Evolutionary conservation across 257 asterid genomes (phyloP).

Genomic region (Fraxinus anomala): DNA sequence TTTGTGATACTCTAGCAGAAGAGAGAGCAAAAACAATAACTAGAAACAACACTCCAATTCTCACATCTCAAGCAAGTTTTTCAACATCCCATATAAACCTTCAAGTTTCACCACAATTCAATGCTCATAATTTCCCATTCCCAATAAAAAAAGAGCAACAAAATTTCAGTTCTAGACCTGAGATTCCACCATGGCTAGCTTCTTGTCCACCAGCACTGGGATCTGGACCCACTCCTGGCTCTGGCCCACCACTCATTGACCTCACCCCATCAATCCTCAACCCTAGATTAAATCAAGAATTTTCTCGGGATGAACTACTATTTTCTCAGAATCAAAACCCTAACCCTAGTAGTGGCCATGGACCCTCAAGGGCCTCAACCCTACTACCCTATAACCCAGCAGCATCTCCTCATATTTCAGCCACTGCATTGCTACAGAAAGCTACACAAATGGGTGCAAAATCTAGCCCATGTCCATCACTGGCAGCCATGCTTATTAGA

Average conservation of each 20-base stretch:
- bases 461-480: conserved; percentile 31
- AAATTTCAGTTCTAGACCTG: conserved; percentile 47
- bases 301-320: conserved; percentile 32
- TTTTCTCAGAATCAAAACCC: conserved; percentile 50
- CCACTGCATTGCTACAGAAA: conserved; percentile 90
- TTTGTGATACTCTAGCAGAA: conserved; percentile 90
- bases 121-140: conserved; percentile 35
- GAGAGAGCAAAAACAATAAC: conserved; percentile 59
- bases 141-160: conserved; percentile 76
- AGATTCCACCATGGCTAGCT: conserved; percentile 69
- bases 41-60: conserved; percentile 24
- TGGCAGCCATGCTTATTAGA: conserved; percentile 11
- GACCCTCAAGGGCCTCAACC: conserved; percentile 32
- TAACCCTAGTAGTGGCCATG: conserved; percentile 48
- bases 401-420: conserved; percentile 71
- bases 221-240: conserved; percentile 28
- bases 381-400: conserved; percentile 31
- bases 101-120: conserved; percentile 51
- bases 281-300: conserved; percentile 29
- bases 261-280: conserved; percentile 42
- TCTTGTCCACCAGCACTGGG: conserved; percentile 37
- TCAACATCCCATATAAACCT: conserved; percentile 39
- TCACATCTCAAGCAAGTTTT: conserved; percentile 33
- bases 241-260: conserved; percentile 33
- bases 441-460: conserved; percentile 88